phyloP scores from a whole-genome alignment of 768 basidiomycete genomes.

The Tylopilus intermedius region DNA sequence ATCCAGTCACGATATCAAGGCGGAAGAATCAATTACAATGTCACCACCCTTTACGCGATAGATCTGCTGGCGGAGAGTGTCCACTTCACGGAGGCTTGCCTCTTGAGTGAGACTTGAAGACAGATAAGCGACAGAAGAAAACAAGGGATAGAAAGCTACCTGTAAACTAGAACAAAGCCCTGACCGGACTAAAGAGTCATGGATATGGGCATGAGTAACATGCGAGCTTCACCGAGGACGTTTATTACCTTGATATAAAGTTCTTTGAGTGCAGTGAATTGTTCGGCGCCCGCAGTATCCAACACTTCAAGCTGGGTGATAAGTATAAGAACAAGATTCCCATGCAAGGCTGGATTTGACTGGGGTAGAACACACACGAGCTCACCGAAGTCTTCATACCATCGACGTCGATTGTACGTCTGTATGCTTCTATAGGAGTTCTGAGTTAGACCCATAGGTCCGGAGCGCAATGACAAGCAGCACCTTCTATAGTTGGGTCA shows the following conservation, averaged over 20 bases:
- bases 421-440: conserved; percentile 58
- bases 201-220: neutral
- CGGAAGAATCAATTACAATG: conserved; percentile 37
- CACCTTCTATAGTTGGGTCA: conserved; percentile 84
- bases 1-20: neutral
- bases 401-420: conserved; percentile 60
- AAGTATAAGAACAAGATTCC: conserved; percentile 13
- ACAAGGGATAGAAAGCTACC: conserved; percentile 35
- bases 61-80: conserved; percentile 76
- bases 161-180: conserved; percentile 84
- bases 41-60: conserved; percentile 72
- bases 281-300: conserved; percentile 84
- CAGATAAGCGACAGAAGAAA: conserved; percentile 1
- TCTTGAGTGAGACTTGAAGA: conserved; percentile 68
- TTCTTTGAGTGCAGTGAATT: conserved; percentile 77
- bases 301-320: conserved; percentile 63
- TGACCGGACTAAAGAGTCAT: conserved; percentile 46
- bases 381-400: conserved; percentile 56
- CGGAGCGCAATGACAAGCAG: conserved; percentile 5
- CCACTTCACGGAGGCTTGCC: conserved; percentile 73
- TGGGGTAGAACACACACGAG: conserved; percentile 18
- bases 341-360: conserved; percentile 2
- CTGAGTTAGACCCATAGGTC: conserved; percentile 7
- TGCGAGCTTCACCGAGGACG: neutral
- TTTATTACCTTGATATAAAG: conserved; percentile 66